Evolutionary conservation across 2,329 filamentous ascomycete genomes (phyloP).

Genomic region (Ophiostoma montium): DNA sequence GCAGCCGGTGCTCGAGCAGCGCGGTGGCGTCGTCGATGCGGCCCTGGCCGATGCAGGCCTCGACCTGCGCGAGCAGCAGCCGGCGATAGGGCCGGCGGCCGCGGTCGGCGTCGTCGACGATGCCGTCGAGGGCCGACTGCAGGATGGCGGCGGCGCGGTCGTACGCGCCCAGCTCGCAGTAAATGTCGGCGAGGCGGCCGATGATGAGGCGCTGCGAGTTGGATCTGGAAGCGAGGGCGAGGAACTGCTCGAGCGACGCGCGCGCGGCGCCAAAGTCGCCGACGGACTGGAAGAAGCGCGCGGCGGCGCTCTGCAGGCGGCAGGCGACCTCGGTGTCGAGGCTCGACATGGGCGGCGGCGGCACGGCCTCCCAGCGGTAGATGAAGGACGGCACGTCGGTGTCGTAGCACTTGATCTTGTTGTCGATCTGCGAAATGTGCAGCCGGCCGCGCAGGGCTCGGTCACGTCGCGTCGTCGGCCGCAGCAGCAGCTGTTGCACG

Average conservation of each 20-base stretch:
- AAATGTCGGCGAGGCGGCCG: constrained; percentile 17
- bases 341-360: constrained; percentile 16
- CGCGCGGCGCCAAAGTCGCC: constrained; percentile 19
- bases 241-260: constrained; percentile 20
- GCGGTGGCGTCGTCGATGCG: constrained; percentile 9
- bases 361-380: constrained; percentile 19
- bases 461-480: constrained; percentile 3
- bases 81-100: constrained; percentile 16
- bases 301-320: constrained; percentile 20
- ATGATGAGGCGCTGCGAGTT: constrained; percentile 18
- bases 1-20: constrained; percentile 3
- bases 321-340: constrained; percentile 22
- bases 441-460: constrained; percentile 18
- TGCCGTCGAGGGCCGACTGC: constrained; percentile 13
- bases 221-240: constrained; percentile 15
- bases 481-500: neutral
- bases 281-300: constrained; percentile 21
- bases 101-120: constrained; percentile 6
- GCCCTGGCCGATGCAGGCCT: constrained; percentile 16
- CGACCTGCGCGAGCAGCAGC: constrained; percentile 15
- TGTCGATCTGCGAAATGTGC: constrained; percentile 22
- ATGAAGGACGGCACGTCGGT: constrained; percentile 18
- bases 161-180: constrained; percentile 19
- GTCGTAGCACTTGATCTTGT: constrained; percentile 22
- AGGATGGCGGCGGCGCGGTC: constrained; percentile 14